phyloP scores from a whole-genome alignment of 257 asterid species.

The Petrea volubilis region DNA sequence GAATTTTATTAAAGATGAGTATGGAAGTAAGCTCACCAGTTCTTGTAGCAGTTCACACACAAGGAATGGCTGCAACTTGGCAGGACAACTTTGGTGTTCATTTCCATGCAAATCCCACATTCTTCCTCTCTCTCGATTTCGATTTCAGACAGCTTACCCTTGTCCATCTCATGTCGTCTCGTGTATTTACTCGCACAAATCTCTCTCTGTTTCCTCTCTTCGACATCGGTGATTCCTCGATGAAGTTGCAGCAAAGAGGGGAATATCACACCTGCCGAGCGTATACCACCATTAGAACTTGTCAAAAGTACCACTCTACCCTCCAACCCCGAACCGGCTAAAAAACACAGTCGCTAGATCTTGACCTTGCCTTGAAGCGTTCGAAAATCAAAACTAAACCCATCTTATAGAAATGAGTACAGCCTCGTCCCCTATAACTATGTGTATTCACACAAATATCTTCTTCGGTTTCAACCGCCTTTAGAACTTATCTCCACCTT shows the following conservation, averaged over 20 bases:
- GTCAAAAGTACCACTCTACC: not conserved
- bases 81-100: constrained; percentile 66
- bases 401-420: no score
- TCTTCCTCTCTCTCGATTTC: constrained; percentile 87
- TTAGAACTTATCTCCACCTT: no score
- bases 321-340: not conserved
- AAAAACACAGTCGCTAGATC: not conserved
- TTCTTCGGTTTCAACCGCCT: no score
- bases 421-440: no score
- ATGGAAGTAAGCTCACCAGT: constrained; percentile 48
- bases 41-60: constrained; percentile 67
- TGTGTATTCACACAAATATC: no score
- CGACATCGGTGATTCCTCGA: constrained; percentile 72
- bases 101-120: constrained; percentile 86
- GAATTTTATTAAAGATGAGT: not conserved
- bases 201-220: constrained; percentile 81
- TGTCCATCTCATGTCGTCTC: constrained; percentile 59
- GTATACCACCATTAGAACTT: not conserved
- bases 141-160: constrained; percentile 74
- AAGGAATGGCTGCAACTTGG: constrained; percentile 79
- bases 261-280: constrained; percentile 68
- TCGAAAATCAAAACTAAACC: no score
- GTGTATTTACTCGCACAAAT: constrained; percentile 54
- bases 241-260: constrained; percentile 85
- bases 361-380: not conserved